Evolutionary conservation across 164 flowering plant genomes (phyloP).

Genomic region (Kalanchoe fedtschenkoi): DNA sequence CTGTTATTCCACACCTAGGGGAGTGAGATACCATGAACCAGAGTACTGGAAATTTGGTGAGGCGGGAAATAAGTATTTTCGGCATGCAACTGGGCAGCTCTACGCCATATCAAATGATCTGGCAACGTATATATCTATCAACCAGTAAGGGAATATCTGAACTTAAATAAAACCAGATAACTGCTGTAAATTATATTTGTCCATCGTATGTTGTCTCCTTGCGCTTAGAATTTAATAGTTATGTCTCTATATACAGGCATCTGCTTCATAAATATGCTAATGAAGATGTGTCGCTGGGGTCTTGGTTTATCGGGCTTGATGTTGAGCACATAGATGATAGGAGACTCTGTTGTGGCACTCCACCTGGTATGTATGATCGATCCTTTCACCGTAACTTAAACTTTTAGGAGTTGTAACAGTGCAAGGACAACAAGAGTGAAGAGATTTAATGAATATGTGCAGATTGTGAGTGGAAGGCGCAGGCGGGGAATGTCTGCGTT

Average conservation of each 20-base stretch:
- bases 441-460: too few relatives aligned
- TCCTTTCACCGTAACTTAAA: background rate
- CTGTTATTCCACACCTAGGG: background rate
- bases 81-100: conserved; percentile 11
- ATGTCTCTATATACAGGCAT: conserved; percentile 2
- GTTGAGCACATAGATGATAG: conserved; percentile 10
- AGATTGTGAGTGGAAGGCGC: conserved; percentile 9
- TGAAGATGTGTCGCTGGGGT: conserved; percentile 9
- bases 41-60: conserved; percentile 12
- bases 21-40: conserved; percentile 11
- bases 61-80: conserved; percentile 9
- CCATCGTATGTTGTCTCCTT: background rate
- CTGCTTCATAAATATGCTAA: conserved; percentile 11
- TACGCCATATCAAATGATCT: conserved; percentile 10
- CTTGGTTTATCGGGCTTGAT: conserved; percentile 10
- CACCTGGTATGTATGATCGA: conserved; percentile 1
- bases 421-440: background rate
- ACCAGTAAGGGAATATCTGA: conserved; percentile 5
- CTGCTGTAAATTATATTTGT: background rate
- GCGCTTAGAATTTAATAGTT: background rate
- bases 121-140: conserved; percentile 8
- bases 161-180: background rate
- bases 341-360: conserved; percentile 10
- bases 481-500: conserved; percentile 6
- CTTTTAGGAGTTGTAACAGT: too few relatives aligned